Percentiles rank a stretch among this genome's conserved stretches.
These are phyloP conservation scores for Aspergillus bombycis DNA, from an alignment of 2,329 filamentous ascomycete species.

Conservation along the genomic window DNA sequence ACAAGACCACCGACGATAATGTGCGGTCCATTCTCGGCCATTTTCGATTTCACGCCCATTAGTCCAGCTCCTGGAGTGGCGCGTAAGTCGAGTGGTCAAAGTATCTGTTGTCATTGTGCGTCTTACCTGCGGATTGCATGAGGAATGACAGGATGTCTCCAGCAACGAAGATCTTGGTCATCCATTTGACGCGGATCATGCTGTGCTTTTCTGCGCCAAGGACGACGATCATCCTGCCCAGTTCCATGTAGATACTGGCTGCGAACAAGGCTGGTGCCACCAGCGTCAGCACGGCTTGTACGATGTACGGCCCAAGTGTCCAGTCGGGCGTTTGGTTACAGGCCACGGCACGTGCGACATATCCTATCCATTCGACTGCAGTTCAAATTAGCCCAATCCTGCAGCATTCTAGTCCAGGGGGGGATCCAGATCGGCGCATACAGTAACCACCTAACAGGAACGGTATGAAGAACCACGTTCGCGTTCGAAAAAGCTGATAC, in stretches of 20 bases:
- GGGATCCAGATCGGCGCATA: neutral
- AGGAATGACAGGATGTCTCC: slow-evolving; percentile 30
- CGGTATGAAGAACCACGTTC: slow-evolving; percentile 22
- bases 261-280: slow-evolving; percentile 28
- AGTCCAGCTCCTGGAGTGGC: neutral
- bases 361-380: slow-evolving; percentile 11
- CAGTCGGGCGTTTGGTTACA: slow-evolving; percentile 23
- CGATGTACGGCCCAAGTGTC: slow-evolving; percentile 23
- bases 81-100: neutral
- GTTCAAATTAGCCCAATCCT: neutral
- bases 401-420: no score
- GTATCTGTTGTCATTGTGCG: no score
- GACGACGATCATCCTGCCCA: slow-evolving; percentile 23
- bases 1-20: slow-evolving; percentile 60
- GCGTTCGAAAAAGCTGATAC: slow-evolving; percentile 17
- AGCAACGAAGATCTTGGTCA: slow-evolving; percentile 31
- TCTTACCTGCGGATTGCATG: slow-evolving; percentile 27
- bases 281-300: slow-evolving; percentile 24
- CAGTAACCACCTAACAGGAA: slow-evolving; percentile 19
- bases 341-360: slow-evolving; percentile 12
- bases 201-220: slow-evolving; percentile 22
- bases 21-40: slow-evolving; percentile 5
- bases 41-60: neutral
- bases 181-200: slow-evolving; percentile 23
- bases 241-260: slow-evolving; percentile 29